A percentile compares a stretch with the other conserved stretches of the same genome.
Evolutionary conservation across 352 stramenopile genomes (phyloP).

Genomic region (Pythium rhizo-oryzae): DNA sequence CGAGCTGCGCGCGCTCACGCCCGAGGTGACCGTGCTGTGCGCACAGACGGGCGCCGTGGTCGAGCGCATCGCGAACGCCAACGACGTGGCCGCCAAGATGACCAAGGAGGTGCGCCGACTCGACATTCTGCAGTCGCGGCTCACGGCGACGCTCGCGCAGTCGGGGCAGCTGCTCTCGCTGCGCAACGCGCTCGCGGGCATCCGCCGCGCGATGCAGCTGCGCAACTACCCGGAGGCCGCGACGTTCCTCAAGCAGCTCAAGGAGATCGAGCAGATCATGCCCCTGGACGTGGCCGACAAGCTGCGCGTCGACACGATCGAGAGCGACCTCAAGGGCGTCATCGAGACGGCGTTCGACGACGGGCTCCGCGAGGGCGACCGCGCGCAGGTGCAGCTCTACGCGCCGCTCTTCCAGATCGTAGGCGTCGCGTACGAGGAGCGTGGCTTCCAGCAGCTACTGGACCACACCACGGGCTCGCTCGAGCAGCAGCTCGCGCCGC

Average conservation of each 20-base stretch:
- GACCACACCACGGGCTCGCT: constrained; percentile 46
- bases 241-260: constrained; percentile 72
- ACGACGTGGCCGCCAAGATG: constrained; percentile 91
- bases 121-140: constrained; percentile 79
- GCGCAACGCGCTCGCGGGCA: constrained; percentile 73
- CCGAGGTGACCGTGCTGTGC: constrained; percentile 71
- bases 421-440: constrained; percentile 65
- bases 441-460: constrained; percentile 59
- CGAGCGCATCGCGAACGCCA: constrained; percentile 82
- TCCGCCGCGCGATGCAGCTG: constrained; percentile 76
- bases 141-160: constrained; percentile 63
- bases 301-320: constrained; percentile 80
- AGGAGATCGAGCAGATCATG: constrained; percentile 77
- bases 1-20: constrained; percentile 58
- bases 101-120: constrained; percentile 81
- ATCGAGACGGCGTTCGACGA: constrained; percentile 75
- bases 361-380: constrained; percentile 48
- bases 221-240: constrained; percentile 74
- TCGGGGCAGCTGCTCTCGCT: constrained; percentile 78
- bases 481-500: constrained; percentile 33
- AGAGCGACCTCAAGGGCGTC: constrained; percentile 80
- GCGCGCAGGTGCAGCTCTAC: constrained; percentile 57
- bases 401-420: constrained; percentile 79
- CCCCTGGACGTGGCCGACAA: constrained; percentile 81
- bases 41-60: constrained; percentile 81